phyloP scores from a whole-genome alignment of 495 filamentous ascomycete species.

The Xanthoparmelia taractica region DNA sequence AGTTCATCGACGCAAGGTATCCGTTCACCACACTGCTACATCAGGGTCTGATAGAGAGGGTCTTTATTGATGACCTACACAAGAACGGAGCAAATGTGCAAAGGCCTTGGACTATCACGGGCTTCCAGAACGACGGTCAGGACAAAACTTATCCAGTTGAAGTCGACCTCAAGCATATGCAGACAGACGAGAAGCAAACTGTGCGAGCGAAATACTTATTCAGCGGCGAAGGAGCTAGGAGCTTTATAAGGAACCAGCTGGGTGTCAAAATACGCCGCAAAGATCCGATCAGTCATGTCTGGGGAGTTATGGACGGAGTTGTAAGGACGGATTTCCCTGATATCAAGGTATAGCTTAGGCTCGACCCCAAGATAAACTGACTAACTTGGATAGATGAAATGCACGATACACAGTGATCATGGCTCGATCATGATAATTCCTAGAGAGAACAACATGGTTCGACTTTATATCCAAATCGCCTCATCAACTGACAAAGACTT shows the following conservation, averaged over 20 bases:
- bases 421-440: slow-evolving; percentile 68
- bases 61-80: slow-evolving; percentile 55
- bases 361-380: not conserved
- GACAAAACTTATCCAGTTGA: slow-evolving; percentile 51
- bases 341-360: slow-evolving; percentile 33
- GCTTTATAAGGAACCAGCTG: slow-evolving; percentile 53
- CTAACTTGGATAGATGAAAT: slow-evolving; percentile 64
- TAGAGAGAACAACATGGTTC: slow-evolving; percentile 63
- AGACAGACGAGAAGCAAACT: slow-evolving; percentile 60
- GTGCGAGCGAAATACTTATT: slow-evolving; percentile 58
- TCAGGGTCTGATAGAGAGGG: slow-evolving; percentile 57
- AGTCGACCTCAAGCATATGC: slow-evolving; percentile 66
- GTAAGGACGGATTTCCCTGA: slow-evolving; percentile 67
- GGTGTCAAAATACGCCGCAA: slow-evolving; percentile 54
- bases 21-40: slow-evolving; percentile 59
- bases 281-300: slow-evolving; percentile 58
- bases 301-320: slow-evolving; percentile 80
- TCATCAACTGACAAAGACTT: slow-evolving; percentile 55
- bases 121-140: slow-evolving; percentile 51
- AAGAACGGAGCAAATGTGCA: slow-evolving; percentile 52
- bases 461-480: slow-evolving; percentile 68
- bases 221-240: slow-evolving; percentile 57
- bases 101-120: slow-evolving; percentile 55
- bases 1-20: slow-evolving; percentile 58
- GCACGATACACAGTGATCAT: slow-evolving; percentile 53